Evolutionary conservation across 2,329 filamentous ascomycete species (phyloP), one percentile per base, ranked within the genome.

Genomic region (Botrytis tulipae): DNA sequence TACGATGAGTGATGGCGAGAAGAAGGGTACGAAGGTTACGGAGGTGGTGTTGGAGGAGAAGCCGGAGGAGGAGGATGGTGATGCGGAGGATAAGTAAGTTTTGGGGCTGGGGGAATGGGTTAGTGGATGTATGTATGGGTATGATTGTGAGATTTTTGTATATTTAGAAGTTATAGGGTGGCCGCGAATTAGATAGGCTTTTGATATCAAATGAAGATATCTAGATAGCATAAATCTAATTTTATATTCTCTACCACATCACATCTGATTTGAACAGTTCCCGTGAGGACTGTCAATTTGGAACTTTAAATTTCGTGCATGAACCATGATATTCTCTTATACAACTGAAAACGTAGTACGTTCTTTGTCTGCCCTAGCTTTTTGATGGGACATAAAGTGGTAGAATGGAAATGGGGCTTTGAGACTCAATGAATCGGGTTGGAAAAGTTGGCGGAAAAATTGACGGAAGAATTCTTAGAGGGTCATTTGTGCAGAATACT

Each of bases 41-140:
- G 78, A 80, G 73, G 76, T 81, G 59, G 73, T 70, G 16, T 60
- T 80, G 20, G 78, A 79, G 51, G 73, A 77, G 74, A 77, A 77
- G 20, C 12, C 29, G 20, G 71, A 70, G 44, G 70, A 67, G 51
- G 65, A 57, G 1, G 65, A 44, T n/a, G 51, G 32, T 22, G n/a
- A 29, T n/a, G 63, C 25, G 22, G 35, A 29, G 6, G 61, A 54
- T 18, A 32, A 51, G 10, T 62, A 54, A 7, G 5, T 29, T 51
- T 14, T 10, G 25, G 37, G 8, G 3, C 2, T 29, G 3, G 8
- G 46, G 8, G 46, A 9, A 14, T 16, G 51, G n/a, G 6, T 29
- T 9, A 14, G 51, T 29, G 51, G n/a, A 9, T 54, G 25, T 16
- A 32, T 29, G 14, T n/a, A 6, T 5, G 4, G 32, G 6, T 8